phyloP scores from a whole-genome alignment of 441 rosid genomes.

The Gossypium gossypioides region DNA sequence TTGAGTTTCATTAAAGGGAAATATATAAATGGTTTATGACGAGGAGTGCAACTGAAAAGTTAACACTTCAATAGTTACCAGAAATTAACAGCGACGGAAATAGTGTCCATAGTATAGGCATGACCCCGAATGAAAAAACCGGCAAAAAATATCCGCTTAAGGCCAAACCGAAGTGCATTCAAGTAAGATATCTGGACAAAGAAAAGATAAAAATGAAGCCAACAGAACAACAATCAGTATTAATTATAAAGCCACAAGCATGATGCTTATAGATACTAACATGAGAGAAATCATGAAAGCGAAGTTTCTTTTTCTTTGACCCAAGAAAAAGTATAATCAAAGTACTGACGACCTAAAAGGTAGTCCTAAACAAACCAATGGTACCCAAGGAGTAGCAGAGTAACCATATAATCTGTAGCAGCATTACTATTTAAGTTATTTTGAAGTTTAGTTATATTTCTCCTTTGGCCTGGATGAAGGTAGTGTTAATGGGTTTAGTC shows the following conservation, averaged over 20 bases:
- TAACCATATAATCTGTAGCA: not conserved
- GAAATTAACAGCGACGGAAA: constrained; percentile 85
- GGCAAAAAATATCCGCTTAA: constrained; percentile 77
- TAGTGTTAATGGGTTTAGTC: not conserved
- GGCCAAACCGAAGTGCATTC: constrained; percentile 84
- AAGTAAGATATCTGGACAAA: constrained; percentile 62
- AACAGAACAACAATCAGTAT: not conserved
- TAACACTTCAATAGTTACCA: constrained; percentile 38
- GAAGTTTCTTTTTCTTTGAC: not conserved
- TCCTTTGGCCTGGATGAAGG: not conserved
- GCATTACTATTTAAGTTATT: not conserved
- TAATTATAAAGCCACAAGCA: not conserved
- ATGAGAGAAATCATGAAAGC: not conserved
- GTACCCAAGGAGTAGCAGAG: not conserved
- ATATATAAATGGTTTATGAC: not conserved
- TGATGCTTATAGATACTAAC: not conserved
- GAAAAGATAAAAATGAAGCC: not conserved
- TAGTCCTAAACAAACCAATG: not conserved
- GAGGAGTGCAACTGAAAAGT: not conserved
- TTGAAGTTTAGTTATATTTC: not conserved
- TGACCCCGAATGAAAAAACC: constrained; percentile 93
- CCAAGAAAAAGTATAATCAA: not conserved
- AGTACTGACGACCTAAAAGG: not conserved
- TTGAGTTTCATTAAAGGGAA: not conserved
- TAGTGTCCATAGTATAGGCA: constrained; percentile 93